Percentiles rank a stretch among this genome's conserved stretches.
These are phyloP conservation scores for Vanrija humicola DNA, from an alignment of 1,284 basidiomycete genomes.

Conservation along the genomic window DNA sequence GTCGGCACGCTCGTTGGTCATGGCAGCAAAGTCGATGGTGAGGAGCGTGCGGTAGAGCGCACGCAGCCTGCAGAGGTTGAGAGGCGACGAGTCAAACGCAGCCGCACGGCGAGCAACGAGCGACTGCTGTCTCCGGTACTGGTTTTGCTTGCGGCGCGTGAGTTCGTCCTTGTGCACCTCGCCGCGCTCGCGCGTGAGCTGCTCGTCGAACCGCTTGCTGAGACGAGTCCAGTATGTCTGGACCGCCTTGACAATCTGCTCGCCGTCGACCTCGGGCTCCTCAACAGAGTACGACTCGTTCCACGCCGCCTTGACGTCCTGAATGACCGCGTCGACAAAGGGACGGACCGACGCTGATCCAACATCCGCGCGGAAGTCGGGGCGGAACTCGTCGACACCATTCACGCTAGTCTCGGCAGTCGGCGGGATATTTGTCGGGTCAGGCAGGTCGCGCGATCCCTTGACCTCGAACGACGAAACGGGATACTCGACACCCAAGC, in stretches of 20 bases:
- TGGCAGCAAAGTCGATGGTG: constrained; percentile 43
- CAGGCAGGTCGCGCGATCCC: constrained; percentile 35
- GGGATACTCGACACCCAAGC: constrained; percentile 42
- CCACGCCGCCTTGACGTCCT: constrained; percentile 34
- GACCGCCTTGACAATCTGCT: constrained; percentile 35
- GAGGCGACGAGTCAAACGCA: constrained; percentile 41
- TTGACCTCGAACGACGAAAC: constrained; percentile 32
- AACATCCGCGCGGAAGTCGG: constrained; percentile 34
- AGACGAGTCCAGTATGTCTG: constrained; percentile 43
- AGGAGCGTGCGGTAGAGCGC: constrained; percentile 45
- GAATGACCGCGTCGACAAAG: constrained; percentile 35
- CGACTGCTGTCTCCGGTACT: constrained; percentile 46
- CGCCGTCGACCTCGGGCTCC: constrained; percentile 31
- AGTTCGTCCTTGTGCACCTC: constrained; percentile 44
- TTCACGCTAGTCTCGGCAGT: constrained; percentile 28
- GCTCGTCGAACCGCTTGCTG: constrained; percentile 42
- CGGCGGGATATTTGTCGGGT: constrained; percentile 24
- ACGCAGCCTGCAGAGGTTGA: constrained; percentile 41
- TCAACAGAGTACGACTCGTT: constrained; percentile 11
- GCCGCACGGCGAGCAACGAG: constrained; percentile 38
- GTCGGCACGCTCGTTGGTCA: constrained; percentile 42
- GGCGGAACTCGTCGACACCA: constrained; percentile 38
- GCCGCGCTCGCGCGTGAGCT: constrained; percentile 34
- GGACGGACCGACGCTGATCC: constrained; percentile 24
- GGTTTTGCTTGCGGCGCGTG: constrained; percentile 42